Conservation (phyloP, 345 rosid species). For the Hibiscus mutabilis region DNA sequence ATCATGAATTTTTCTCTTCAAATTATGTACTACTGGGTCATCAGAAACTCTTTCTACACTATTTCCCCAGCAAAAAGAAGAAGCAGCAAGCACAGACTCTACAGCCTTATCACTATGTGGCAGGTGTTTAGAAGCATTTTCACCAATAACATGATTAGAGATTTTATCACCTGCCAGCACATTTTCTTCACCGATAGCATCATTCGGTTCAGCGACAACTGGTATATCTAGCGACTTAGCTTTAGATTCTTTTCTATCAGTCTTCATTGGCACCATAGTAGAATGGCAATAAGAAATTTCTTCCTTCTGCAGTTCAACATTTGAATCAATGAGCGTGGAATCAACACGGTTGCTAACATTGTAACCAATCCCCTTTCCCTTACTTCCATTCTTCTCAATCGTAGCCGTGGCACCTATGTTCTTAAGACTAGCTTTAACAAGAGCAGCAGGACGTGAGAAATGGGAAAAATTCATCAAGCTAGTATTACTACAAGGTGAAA, state of each 20-base stretch:
- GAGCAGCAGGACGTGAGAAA: slow-evolving; percentile 51
- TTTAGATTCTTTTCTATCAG: slow-evolving; percentile 28
- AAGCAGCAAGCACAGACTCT: slow-evolving; percentile 46
- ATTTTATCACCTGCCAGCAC: slow-evolving; percentile 21
- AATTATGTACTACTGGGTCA: slow-evolving; percentile 33
- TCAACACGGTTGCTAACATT: slow-evolving; percentile 20
- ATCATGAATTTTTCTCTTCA: slow-evolving; percentile 57
- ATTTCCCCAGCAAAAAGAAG: slow-evolving; percentile 80
- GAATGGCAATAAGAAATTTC: slow-evolving; percentile 26
- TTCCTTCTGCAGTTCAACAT: slow-evolving; percentile 23
- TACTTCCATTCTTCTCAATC: slow-evolving; percentile 20
- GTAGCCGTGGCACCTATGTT: slow-evolving; percentile 19
- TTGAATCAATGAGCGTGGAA: slow-evolving; percentile 9
- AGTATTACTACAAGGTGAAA: slow-evolving; percentile 26
- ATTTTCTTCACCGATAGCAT: slow-evolving; percentile 27
- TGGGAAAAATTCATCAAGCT: slow-evolving; percentile 51
- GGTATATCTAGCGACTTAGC: slow-evolving; percentile 28
- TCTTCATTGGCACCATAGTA: slow-evolving; percentile 25
- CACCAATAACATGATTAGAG: slow-evolving; percentile 17
- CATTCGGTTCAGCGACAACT: slow-evolving; percentile 27
- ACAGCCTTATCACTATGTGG: slow-evolving; percentile 43
- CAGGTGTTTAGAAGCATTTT: slow-evolving; percentile 31
- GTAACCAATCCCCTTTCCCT: slow-evolving; percentile 26
- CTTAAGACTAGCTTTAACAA: slow-evolving; percentile 37
- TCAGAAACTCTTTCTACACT: slow-evolving; percentile 50